A percentile compares a stretch with the other conserved stretches of the same genome.
phyloP scores from a whole-genome alignment of 768 basidiomycete species.

The Naematelia aurantialba region DNA sequence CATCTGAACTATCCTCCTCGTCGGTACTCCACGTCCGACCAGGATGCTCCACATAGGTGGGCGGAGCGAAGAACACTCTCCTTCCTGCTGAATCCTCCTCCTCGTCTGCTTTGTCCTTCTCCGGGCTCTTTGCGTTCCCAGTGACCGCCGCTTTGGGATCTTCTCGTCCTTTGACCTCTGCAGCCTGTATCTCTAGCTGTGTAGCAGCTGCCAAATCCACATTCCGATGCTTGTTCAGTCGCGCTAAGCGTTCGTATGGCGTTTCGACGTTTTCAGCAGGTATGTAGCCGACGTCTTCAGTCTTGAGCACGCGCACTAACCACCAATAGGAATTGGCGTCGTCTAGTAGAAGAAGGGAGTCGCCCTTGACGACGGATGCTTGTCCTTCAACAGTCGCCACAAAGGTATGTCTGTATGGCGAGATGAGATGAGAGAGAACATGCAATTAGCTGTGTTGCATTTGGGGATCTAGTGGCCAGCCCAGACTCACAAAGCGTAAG shows the following conservation, averaged over 20 bases:
- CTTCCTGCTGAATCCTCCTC: conserved; percentile 37
- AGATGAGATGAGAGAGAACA: conserved; percentile 54
- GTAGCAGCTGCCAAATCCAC: conserved; percentile 60
- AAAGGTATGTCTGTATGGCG: conserved; percentile 74
- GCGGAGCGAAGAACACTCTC: conserved; percentile 69
- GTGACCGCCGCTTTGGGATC: conserved; percentile 25
- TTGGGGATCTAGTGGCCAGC: conserved; percentile 48
- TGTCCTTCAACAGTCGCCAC: conserved; percentile 98
- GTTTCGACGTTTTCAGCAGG: conserved; percentile 99
- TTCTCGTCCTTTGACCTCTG: conserved; percentile 29
- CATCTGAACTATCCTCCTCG: conserved; percentile 52
- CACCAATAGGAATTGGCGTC: conserved; percentile 99
- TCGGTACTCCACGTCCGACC: conserved; percentile 49
- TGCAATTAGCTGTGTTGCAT: conserved; percentile 55
- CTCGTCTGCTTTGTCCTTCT: conserved; percentile 18
- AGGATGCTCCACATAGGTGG: conserved; percentile 54
- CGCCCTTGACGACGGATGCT: conserved; percentile 97
- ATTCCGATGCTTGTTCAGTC: conserved; percentile 95
- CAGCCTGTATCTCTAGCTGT: conserved; percentile 30
- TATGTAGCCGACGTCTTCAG: conserved; percentile 97
- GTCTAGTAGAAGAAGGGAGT: conserved; percentile 92
- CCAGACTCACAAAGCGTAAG: conserved; percentile 48
- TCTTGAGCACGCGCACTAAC: conserved; percentile 97
- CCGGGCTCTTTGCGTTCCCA: conserved; percentile 28
- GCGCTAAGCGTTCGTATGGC: conserved; percentile 88